Evolutionary conservation across 1,284 basidiomycete species (phyloP).

Genomic region (Ganoderma meredithae): DNA sequence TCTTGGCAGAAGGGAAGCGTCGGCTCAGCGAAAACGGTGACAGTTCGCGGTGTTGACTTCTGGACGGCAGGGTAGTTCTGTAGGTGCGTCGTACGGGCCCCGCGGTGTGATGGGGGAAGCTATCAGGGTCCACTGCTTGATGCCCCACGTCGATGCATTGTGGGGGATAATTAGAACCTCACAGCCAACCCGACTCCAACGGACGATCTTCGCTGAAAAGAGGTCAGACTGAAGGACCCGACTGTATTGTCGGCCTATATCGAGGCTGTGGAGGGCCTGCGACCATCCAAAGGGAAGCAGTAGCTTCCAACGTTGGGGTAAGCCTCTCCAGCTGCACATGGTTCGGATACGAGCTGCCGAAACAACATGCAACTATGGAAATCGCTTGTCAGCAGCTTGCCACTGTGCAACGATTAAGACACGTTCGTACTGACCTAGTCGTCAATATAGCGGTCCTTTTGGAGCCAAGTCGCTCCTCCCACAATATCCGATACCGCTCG

Average conservation of each 20-base stretch:
- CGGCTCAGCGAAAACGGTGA: neutral
- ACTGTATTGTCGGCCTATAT: neutral
- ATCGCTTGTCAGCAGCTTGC: neutral
- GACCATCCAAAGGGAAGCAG: neutral
- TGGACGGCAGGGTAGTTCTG: neutral
- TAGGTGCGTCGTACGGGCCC: neutral
- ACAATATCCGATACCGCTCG: neutral
- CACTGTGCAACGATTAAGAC: neutral
- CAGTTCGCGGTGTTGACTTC: slow-evolving; percentile 14
- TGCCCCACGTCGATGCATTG: neutral
- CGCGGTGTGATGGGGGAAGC: neutral
- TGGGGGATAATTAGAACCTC: neutral
- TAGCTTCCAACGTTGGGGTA: neutral
- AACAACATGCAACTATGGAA: neutral
- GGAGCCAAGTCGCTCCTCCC: neutral
- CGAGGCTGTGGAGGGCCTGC: neutral
- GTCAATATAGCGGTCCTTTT: neutral
- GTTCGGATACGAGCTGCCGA: neutral
- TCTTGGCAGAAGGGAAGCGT: slow-evolving; percentile 28
- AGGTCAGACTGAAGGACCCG: neutral
- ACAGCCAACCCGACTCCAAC: neutral
- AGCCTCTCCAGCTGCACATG: slow-evolving; percentile 1
- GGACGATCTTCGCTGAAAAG: slow-evolving; percentile 4
- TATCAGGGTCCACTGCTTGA: neutral
- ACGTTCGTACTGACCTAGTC: neutral